Conservation (phyloP, 371 early-diverging fungal species). For the Actinomortierella wolfii region DNA sequence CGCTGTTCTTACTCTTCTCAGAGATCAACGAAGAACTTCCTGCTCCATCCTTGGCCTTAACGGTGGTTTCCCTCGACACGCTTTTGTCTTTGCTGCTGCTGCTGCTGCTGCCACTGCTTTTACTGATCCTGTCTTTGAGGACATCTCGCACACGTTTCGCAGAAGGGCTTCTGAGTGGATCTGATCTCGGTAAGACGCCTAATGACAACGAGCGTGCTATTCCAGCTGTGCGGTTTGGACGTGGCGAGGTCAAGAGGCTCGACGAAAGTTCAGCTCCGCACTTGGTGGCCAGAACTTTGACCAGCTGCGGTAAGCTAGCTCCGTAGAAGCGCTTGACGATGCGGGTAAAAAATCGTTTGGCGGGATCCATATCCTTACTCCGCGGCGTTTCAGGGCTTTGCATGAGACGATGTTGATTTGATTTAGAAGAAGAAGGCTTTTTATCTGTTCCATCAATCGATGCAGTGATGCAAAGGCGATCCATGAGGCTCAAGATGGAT, state of each 20-base stretch:
- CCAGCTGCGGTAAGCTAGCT: constrained; percentile 26
- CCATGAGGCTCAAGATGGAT: constrained; percentile 26
- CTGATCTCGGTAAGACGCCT: constrained; percentile 31
- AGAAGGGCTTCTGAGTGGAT: constrained; percentile 1
- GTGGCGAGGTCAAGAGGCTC: constrained; percentile 22
- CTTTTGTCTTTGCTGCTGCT: no score
- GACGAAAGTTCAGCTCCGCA: constrained; percentile 26
- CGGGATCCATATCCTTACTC: constrained; percentile 38
- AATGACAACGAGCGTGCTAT: constrained; percentile 25
- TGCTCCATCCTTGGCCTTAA: no score
- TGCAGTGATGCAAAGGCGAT: constrained; percentile 31
- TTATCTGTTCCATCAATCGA: constrained; percentile 16
- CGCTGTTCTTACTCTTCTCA: constrained; percentile 18
- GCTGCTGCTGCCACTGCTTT: no score
- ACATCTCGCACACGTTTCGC: no score
- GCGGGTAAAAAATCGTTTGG: constrained; percentile 36
- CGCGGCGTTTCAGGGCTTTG: constrained; percentile 33
- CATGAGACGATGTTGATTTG: constrained; percentile 2
- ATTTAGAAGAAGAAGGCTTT: no score
- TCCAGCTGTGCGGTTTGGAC: constrained; percentile 16
- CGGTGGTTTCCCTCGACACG: no score
- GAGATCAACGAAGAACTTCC: constrained; percentile 2
- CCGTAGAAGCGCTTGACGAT: constrained; percentile 29
- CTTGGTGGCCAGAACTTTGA: constrained; percentile 25
- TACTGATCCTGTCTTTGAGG: no score